Conservation (phyloP, 2,329 filamentous ascomycete species). For the Colletotrichum echinochloae region DNA sequence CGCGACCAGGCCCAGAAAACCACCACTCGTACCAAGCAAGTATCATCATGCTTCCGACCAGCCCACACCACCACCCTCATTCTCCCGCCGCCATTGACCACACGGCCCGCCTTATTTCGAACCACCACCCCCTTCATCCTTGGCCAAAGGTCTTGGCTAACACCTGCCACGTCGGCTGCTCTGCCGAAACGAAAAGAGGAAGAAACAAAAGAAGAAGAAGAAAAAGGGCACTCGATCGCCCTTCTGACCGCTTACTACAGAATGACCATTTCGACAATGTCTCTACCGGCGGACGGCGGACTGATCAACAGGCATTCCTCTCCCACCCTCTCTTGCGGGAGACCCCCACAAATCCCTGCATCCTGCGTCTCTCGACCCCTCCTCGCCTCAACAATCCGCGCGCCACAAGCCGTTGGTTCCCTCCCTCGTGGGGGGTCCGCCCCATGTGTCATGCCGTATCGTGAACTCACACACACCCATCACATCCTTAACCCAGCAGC, state of each 20-base stretch:
- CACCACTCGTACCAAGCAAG: background rate
- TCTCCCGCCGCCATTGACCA: conserved; percentile 16
- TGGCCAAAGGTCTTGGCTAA: background rate
- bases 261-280: conserved; percentile 13
- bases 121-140: background rate
- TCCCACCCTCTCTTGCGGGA: conserved; percentile 15
- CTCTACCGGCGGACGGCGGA: too few species aligned
- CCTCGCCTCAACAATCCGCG: conserved; percentile 34
- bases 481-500: conserved; percentile 6
- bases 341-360: conserved; percentile 34
- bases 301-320: background rate
- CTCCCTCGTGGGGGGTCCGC: conserved; percentile 16
- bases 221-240: background rate
- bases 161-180: conserved; percentile 17
- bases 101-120: conserved; percentile 7
- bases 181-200: conserved; percentile 7
- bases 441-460: conserved; percentile 15
- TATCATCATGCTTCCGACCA: background rate
- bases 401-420: conserved; percentile 17
- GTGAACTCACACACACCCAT: conserved; percentile 23
- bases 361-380: conserved; percentile 25
- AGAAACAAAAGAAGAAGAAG: background rate
- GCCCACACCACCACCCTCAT: conserved; percentile 8
- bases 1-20: conserved; percentile 9
- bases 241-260: conserved; percentile 4